A percentile compares a stretch with the other conserved stretches of the same genome.
These are phyloP conservation scores for Globisporangium radiosum DNA, from an alignment of 352 stramenopile species.

Conservation along the genomic window DNA sequence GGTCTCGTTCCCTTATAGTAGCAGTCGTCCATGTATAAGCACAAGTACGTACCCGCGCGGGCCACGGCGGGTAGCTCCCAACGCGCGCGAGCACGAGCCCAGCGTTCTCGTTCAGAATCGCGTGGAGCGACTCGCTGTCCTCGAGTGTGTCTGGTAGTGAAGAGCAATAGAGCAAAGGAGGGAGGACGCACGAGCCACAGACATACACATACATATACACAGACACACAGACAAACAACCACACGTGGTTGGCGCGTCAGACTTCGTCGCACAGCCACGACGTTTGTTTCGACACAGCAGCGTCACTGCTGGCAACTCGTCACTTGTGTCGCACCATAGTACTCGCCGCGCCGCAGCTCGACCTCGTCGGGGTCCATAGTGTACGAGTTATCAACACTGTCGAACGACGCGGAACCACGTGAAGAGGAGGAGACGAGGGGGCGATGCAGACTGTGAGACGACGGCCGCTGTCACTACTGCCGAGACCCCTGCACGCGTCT, in stretches of 20 bases:
- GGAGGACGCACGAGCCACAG: too few relatives aligned
- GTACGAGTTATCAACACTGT: slow-evolving; percentile 5
- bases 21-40: background rate
- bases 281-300: background rate
- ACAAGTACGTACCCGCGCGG: slow-evolving; percentile 46
- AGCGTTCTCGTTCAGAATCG: slow-evolving; percentile 68
- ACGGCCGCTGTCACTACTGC: background rate
- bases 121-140: slow-evolving; percentile 50
- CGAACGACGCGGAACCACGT: background rate
- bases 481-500: background rate
- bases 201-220: too few relatives aligned
- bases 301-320: background rate
- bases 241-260: background rate
- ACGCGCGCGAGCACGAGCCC: slow-evolving; percentile 74
- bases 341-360: slow-evolving; percentile 7
- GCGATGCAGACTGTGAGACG: background rate
- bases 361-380: slow-evolving; percentile 8
- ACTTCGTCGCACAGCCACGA: background rate
- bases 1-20: too few relatives aligned
- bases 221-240: too few relatives aligned
- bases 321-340: background rate
- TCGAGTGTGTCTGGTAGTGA: slow-evolving; percentile 43
- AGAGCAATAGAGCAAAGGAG: background rate
- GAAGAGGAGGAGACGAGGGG: background rate
- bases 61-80: slow-evolving; percentile 78